These are phyloP conservation scores for Aulographum hederae DNA, from an alignment of 2,329 filamentous ascomycete species.

Conservation along the genomic window DNA sequence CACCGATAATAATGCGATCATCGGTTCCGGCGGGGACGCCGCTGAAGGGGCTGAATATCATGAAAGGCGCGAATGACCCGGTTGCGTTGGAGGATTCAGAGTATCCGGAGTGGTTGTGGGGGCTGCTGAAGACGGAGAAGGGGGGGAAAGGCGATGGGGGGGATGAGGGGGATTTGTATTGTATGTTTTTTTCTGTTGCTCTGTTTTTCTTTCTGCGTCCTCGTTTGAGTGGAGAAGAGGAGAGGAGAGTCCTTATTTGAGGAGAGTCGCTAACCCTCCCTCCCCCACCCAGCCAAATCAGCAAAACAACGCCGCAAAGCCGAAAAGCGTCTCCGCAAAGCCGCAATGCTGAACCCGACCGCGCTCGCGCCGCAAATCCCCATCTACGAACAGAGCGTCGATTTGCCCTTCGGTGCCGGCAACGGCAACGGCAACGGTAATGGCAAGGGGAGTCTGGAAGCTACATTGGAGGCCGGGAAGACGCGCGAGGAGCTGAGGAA, in stretches of 20 bases:
- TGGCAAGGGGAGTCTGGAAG: slow-evolving; percentile 25
- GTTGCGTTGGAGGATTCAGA: slow-evolving; percentile 55
- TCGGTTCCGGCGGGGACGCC: slow-evolving; percentile 49
- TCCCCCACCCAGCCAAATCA: slow-evolving; percentile 47
- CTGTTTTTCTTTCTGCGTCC: no score
- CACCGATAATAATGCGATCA: slow-evolving; percentile 14
- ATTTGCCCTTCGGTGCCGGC: slow-evolving; percentile 41
- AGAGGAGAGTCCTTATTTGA: no score
- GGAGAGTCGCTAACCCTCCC: not conserved
- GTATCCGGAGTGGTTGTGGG: slow-evolving; percentile 72
- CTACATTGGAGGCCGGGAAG: slow-evolving; percentile 24
- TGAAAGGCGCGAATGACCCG: slow-evolving; percentile 56
- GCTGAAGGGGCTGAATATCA: slow-evolving; percentile 57
- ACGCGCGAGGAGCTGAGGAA: slow-evolving; percentile 46
- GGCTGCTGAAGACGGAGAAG: slow-evolving; percentile 43
- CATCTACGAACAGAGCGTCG: slow-evolving; percentile 59
- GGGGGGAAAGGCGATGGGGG: slow-evolving; percentile 34
- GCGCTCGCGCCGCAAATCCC: slow-evolving; percentile 47
- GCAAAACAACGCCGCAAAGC: slow-evolving; percentile 63
- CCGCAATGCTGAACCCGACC: slow-evolving; percentile 45
- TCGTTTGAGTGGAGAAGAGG: not conserved
- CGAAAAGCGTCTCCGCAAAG: slow-evolving; percentile 44
- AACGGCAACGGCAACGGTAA: no score
- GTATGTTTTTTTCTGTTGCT: slow-evolving; percentile 31
- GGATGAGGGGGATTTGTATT: slow-evolving; percentile 58